Evolutionary conservation across 2,329 filamentous ascomycete genomes (phyloP).

Genomic region (Pestalotiopsis sp.): DNA sequence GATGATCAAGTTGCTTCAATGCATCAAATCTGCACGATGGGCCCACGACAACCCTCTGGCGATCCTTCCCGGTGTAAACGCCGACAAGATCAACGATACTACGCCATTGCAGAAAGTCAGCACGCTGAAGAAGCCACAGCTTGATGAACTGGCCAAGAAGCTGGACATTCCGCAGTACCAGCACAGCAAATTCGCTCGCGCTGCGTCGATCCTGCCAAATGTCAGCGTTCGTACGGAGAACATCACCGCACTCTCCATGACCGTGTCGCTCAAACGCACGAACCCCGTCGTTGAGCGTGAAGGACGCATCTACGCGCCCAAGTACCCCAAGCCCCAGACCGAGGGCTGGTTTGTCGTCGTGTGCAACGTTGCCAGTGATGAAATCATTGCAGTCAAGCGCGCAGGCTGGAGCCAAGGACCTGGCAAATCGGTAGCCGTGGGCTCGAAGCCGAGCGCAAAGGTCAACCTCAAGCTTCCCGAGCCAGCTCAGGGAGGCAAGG

Average conservation of each 20-base stretch:
- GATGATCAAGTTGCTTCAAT: slow-evolving; percentile 87
- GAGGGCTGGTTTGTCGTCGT: slow-evolving; percentile 92
- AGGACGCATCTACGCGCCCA: slow-evolving; percentile 80
- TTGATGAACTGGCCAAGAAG: slow-evolving; percentile 46
- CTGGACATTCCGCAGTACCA: slow-evolving; percentile 51
- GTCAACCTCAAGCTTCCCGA: slow-evolving; percentile 64
- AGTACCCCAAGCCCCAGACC: slow-evolving; percentile 90
- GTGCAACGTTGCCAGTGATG: slow-evolving; percentile 66
- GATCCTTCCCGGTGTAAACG: slow-evolving; percentile 75
- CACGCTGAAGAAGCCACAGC: slow-evolving; percentile 21
- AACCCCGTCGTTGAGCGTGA: slow-evolving; percentile 69
- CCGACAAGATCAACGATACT: slow-evolving; percentile 40
- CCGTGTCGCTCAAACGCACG: slow-evolving; percentile 64
- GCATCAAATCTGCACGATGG: slow-evolving; percentile 92
- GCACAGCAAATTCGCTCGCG: slow-evolving; percentile 56
- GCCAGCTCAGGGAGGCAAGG: slow-evolving; percentile 39
- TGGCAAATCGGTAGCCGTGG: slow-evolving; percentile 36
- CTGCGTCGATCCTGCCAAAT: slow-evolving; percentile 68
- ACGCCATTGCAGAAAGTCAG: slow-evolving; percentile 42
- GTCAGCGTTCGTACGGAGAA: slow-evolving; percentile 64
- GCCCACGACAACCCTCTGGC: slow-evolving; percentile 77
- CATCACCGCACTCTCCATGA: slow-evolving; percentile 64
- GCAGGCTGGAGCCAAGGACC: slow-evolving; percentile 66
- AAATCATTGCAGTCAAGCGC: slow-evolving; percentile 85
- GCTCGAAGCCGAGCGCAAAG: slow-evolving; percentile 53